Evolutionary conservation across 805 yeast genomes (phyloP).

Genomic region (Pichia deserticola): DNA sequence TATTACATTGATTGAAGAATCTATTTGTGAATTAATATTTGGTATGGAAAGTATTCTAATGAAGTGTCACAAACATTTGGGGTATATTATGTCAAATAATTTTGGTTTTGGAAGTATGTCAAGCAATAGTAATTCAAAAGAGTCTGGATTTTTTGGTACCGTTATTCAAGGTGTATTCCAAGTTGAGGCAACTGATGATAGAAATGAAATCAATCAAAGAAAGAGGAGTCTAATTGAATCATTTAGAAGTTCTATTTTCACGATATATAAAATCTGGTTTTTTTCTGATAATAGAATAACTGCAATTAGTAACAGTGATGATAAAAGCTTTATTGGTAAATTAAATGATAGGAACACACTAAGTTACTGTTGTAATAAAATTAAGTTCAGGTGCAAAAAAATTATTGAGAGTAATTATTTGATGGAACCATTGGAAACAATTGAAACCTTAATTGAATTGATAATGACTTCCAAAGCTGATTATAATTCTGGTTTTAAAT

Average conservation of each 20-base stretch:
- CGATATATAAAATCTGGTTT: conserved; percentile 61
- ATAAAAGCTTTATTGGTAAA: not conserved
- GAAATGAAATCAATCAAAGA: conserved; percentile 45
- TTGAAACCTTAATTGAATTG: conserved; percentile 52
- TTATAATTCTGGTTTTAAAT: conserved; percentile 26
- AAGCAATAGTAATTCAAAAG: conserved; percentile 22
- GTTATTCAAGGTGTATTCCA: conserved; percentile 76
- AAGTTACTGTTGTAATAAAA: conserved; percentile 44
- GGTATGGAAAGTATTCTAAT: conserved; percentile 64
- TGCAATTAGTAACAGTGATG: not conserved
- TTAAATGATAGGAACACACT: conserved; percentile 25
- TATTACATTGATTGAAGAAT: conserved; percentile 26
- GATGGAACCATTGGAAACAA: conserved; percentile 64
- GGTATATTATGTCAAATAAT: conserved; percentile 15
- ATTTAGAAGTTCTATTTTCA: conserved; percentile 49
- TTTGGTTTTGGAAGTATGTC: conserved; percentile 11
- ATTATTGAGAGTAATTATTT: conserved; percentile 56
- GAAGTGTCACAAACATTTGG: conserved; percentile 48
- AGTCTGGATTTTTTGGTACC: conserved; percentile 53
- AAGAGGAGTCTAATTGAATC: conserved; percentile 52
- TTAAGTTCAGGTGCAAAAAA: conserved; percentile 63
- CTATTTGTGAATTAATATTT: conserved; percentile 38
- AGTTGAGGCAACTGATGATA: conserved; percentile 52
- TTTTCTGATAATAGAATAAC: conserved; percentile 44
- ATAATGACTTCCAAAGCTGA: conserved; percentile 18